A percentile compares a stretch with the other conserved stretches of the same genome.
Conservation (phyloP, 441 rosid species). For the Aleurites moluccanus region DNA sequence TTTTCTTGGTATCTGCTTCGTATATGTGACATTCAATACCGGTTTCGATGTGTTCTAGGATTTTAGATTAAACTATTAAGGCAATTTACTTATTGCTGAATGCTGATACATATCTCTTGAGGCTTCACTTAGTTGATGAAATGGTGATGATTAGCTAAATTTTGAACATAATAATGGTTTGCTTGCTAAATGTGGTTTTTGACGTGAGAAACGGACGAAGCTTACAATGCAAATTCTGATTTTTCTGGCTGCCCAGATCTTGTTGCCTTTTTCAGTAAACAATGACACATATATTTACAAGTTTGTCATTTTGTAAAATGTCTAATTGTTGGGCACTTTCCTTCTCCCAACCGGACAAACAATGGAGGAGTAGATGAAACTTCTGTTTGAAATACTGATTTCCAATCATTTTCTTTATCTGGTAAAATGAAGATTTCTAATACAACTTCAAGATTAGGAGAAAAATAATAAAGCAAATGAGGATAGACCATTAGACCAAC, state of each 20-base stretch:
- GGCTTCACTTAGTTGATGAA: too few relatives aligned
- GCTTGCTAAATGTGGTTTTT: too few relatives aligned
- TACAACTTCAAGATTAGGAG: not conserved
- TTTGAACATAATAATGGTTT: too few relatives aligned
- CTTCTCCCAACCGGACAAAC: not conserved
- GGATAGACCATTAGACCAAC: not conserved
- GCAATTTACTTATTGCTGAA: not conserved
- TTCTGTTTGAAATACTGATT: constrained; percentile 7
- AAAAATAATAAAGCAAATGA: not conserved
- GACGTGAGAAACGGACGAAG: too few relatives aligned
- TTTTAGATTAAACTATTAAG: not conserved
- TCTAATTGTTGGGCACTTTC: not conserved
- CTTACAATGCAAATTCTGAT: not conserved
- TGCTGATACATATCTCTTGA: too few relatives aligned
- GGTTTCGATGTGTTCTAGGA: not conserved
- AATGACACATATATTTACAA: not conserved
- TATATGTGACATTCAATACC: too few relatives aligned
- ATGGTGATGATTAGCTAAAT: too few relatives aligned
- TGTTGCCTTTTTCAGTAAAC: not conserved
- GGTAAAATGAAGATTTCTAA: not conserved
- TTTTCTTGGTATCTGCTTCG: too few relatives aligned
- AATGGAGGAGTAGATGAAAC: constrained; percentile 8
- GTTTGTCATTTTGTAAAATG: not conserved
- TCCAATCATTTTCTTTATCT: not conserved
- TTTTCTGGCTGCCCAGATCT: not conserved